Base-by-base conservation (phyloP, 176 grass and related monocot genomes). In the Ensete ventricosum region DNA sequence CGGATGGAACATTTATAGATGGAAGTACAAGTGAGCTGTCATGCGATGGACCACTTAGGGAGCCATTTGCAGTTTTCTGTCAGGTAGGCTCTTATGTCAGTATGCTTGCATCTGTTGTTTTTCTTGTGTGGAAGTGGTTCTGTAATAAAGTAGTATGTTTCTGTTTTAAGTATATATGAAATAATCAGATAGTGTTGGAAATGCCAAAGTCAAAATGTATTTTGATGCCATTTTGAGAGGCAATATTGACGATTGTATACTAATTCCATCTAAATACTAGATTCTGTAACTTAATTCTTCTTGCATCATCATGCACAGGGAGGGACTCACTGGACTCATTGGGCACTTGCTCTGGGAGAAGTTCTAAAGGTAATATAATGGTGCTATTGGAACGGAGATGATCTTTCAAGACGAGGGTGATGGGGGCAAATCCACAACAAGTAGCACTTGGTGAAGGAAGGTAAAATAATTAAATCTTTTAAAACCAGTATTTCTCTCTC, bases 281-380 rank as follows among this genome's bases (percentile, higher is more conserved):
- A 73, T 51, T 43, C 0, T 43, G 12, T 19, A 27, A 27, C 17
- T 66, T 14, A 62, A 4, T 11, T 64, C 1, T 51, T 24, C 64
- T 23, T 68, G 64, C 1, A 85, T 62, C 11, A 10, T 69, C 1
- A 58, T 58, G 8, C 25, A 26, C 69, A 99, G 95, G 95, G 95
- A 74, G 95, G 95, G 85, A 93, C 95, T 13, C 88, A 98, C 70
- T 98, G 95, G 95, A 98, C 90, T n/a, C 90, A 98, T 22, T 98
- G 94, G 88, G 90, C 90, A 51, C 88, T 91, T 85, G 90, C 92
- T 69, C 84, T 98, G 9, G 72, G 88, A 48, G 90, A 91, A 82
- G 82, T 94, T 74, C 59, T 98, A 19, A 87, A 81, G 54, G 84
- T 87, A 67, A 81, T 91, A 55, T 97, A 84, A 68, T 21, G 16